Evolutionary conservation across 495 filamentous ascomycete genomes (phyloP), one percentile per base, ranked within the genome.

Genomic region (Platismatia glauca): DNA sequence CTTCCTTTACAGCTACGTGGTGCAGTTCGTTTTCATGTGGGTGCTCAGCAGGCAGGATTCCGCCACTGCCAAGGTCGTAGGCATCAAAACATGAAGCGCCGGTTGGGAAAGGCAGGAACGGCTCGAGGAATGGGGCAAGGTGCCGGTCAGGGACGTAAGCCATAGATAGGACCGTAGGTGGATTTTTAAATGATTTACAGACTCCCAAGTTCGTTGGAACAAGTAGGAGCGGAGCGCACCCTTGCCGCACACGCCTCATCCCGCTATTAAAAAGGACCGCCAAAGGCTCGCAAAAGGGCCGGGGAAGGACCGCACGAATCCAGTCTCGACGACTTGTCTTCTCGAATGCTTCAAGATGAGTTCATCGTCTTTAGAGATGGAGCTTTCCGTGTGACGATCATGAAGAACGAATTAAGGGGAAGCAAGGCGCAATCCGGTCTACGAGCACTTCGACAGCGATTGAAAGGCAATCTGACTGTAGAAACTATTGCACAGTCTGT

Each of bases 21-120:
- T 96, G 58, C 94, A 98, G 74, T 84, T 97, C 55, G 70, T 92
- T 60, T 95, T 97, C 72, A 97, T 97, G 89, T 93, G 94, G 87
- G 83, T 92, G 65, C 78, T 98, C 62, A 95, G 78, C 63, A 78
- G 82, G 8, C 79, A 82, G 69, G 81, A 74, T 35, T 56, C 64
- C 13, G 60, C 57, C 18, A 56, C 50, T 39, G 61, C 52, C 31
- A 69, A 63, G 64, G 68, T 59, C 29, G 66, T 67, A 13, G 65
- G 55, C 29, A 48, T 60, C 2, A 65, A 67, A 43, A 46, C 58
- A 22, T 67, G 34, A 38, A 20, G 20, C 31, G 39, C n/a, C 8
- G 59, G 41, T 33, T 8, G 56, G 24, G 27, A 22, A 31, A 22
- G 15, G 27, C 22, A 35, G 22, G n/a, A 12, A 13, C 18, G 35